Evolutionary conservation across 148 eudicot species (phyloP).

Genomic region (Talinum fruticosum): DNA sequence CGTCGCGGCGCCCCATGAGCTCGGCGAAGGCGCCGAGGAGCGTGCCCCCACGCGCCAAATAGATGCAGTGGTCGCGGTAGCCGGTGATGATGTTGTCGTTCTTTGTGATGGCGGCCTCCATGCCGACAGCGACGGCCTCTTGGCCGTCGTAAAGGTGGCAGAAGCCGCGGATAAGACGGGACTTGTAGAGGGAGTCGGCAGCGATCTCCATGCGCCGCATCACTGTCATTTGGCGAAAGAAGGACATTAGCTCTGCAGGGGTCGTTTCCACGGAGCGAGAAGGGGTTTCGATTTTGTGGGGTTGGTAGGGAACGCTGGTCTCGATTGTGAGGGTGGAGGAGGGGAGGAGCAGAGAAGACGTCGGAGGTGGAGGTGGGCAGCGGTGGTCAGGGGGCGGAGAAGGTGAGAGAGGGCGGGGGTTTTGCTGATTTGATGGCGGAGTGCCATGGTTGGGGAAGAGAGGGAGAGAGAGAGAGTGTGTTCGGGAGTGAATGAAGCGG

Average conservation of each 20-base stretch:
- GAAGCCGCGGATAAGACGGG: conserved; percentile 84
- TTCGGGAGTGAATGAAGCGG: background rate
- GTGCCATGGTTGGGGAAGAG: conserved; percentile 20
- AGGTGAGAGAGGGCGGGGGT: background rate
- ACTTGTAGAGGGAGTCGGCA: conserved; percentile 86
- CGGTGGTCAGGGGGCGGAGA: conserved; percentile 1
- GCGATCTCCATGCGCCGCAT: conserved; percentile 98
- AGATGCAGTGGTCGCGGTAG: conserved; percentile 83
- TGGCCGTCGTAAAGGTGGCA: conserved; percentile 97
- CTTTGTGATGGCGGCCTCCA: conserved; percentile 86
- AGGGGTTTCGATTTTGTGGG: conserved; percentile 77
- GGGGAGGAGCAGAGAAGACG: conserved; percentile 19
- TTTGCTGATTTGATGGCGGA: conserved; percentile 27
- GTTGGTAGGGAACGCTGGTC: conserved; percentile 72
- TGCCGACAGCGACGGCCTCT: conserved; percentile 86
- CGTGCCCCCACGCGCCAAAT: conserved; percentile 71
- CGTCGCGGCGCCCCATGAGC: conserved; percentile 69
- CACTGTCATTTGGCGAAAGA: conserved; percentile 64
- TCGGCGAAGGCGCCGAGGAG: conserved; percentile 55
- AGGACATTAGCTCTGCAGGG: conserved; percentile 57
- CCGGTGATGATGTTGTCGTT: conserved; percentile 75
- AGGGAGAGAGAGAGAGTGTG: too few species aligned
- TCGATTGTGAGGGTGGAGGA: conserved; percentile 60
- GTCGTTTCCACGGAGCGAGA: conserved; percentile 57
- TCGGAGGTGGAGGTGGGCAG: conserved; percentile 33